Percentiles rank a stretch among this genome's conserved stretches.
These are phyloP conservation scores for Epicoccum nigrum DNA, from an alignment of 2,329 filamentous ascomycete genomes.

Conservation along the genomic window DNA sequence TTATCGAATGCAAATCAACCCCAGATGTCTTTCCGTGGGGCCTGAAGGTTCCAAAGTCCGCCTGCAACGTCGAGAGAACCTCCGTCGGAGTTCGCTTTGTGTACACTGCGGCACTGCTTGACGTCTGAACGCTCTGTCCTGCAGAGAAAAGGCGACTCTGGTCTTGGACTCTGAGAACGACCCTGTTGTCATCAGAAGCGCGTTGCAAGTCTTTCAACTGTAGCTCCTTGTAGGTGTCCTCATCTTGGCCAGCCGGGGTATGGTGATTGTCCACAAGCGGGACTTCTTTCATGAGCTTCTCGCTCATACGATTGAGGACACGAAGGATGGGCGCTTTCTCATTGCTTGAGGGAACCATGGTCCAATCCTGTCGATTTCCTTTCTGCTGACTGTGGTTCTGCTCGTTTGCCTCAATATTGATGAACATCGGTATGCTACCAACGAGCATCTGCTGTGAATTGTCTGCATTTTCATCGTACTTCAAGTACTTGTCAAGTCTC, in stretches of 20 bases:
- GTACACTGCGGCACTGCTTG: constrained; percentile 62
- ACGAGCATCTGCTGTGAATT: constrained; percentile 55
- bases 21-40: constrained; percentile 44
- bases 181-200: constrained; percentile 74
- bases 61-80: constrained; percentile 68
- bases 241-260: constrained; percentile 70
- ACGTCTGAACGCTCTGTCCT: constrained; percentile 51
- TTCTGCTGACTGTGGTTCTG: constrained; percentile 87
- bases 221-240: constrained; percentile 75
- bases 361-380: constrained; percentile 86
- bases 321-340: constrained; percentile 87
- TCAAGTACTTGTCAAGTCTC: constrained; percentile 85
- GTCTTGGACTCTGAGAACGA: constrained; percentile 86
- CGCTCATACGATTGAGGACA: constrained; percentile 86
- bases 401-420: constrained; percentile 93
- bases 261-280: constrained; percentile 75
- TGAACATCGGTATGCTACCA: constrained; percentile 80
- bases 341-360: constrained; percentile 78
- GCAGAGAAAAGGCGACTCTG: constrained; percentile 80
- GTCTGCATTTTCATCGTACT: constrained; percentile 67
- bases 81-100: constrained; percentile 72
- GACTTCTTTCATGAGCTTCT: constrained; percentile 91
- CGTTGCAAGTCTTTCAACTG: constrained; percentile 80
- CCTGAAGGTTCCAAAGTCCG: constrained; percentile 62
- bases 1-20: constrained; percentile 64